These are phyloP conservation scores for Penicillium brevicompactum DNA, from an alignment of 2,329 filamentous ascomycete species.

Conservation along the genomic window DNA sequence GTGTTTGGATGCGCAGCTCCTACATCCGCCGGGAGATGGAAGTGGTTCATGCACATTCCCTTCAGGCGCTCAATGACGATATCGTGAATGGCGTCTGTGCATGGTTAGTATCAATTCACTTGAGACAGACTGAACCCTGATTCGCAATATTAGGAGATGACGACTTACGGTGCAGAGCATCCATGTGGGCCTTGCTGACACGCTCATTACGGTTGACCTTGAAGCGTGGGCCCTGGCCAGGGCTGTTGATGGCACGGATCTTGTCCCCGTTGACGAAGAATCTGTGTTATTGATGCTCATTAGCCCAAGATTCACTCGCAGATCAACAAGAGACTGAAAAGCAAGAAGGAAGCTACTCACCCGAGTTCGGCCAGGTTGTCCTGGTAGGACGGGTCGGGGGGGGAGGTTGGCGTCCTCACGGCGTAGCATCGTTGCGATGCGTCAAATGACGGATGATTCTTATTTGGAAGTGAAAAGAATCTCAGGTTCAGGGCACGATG, in stretches of 20 bases:
- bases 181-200: constrained; percentile 73
- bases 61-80: constrained; percentile 66
- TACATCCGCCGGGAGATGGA: constrained; percentile 61
- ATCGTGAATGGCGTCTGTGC: constrained; percentile 54
- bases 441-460: neutral
- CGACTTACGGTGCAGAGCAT: constrained; percentile 68
- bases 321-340: neutral
- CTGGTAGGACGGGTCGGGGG: constrained; percentile 67
- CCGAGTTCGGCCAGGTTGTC: constrained; percentile 70
- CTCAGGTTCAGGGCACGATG: no score
- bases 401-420: constrained; percentile 64
- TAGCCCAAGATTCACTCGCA: neutral
- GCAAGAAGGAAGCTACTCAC: constrained; percentile 48
- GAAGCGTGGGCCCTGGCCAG: constrained; percentile 72
- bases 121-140: neutral
- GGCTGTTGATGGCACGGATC: constrained; percentile 69
- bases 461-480: neutral
- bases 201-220: constrained; percentile 73
- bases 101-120: neutral
- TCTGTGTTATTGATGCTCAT: constrained; percentile 45
- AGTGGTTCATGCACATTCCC: constrained; percentile 59
- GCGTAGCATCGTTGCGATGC: constrained; percentile 64
- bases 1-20: constrained; percentile 49
- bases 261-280: constrained; percentile 78
- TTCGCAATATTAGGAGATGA: neutral